These are phyloP conservation scores for Rhexocercosporidium sp. DNA, from an alignment of 2,329 filamentous ascomycete species.

Conservation along the genomic window DNA sequence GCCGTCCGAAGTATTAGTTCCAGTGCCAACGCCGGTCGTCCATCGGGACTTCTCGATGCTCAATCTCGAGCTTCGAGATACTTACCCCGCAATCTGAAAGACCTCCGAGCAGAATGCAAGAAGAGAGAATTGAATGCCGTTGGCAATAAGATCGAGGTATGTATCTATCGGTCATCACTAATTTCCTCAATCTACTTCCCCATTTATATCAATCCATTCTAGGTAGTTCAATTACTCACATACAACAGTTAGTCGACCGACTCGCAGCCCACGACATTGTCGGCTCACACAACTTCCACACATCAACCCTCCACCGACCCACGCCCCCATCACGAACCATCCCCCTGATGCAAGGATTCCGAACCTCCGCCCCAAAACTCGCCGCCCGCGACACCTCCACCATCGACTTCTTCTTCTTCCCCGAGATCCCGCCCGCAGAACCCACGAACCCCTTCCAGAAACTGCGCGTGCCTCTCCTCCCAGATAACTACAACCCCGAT, in stretches of 20 bases:
- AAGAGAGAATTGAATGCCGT: slow-evolving; percentile 32
- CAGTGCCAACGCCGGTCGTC: slow-evolving; percentile 32
- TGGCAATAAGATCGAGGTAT: slow-evolving; percentile 40
- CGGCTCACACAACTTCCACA: slow-evolving; percentile 36
- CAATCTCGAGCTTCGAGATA: slow-evolving; percentile 32
- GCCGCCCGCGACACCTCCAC: slow-evolving; percentile 41
- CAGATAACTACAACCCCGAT: slow-evolving; percentile 57
- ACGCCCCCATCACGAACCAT: slow-evolving; percentile 48
- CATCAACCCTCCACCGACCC: slow-evolving; percentile 39
- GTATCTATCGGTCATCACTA: neutral
- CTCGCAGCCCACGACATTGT: slow-evolving; percentile 36
- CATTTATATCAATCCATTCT: too few species aligned
- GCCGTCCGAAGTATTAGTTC: slow-evolving; percentile 36
- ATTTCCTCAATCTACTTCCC: neutral
- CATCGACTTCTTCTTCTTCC: slow-evolving; percentile 58
- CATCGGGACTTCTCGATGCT: slow-evolving; percentile 34
- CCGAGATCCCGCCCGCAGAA: slow-evolving; percentile 46
- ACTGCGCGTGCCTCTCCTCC: slow-evolving; percentile 63
- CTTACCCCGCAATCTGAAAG: slow-evolving; percentile 37
- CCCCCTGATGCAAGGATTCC: slow-evolving; percentile 69
- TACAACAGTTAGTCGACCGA: slow-evolving; percentile 35
- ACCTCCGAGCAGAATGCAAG: slow-evolving; percentile 37
- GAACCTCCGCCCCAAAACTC: slow-evolving; percentile 50
- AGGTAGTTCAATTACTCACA: neutral
- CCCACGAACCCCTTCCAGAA: slow-evolving; percentile 42